A percentile compares a stretch with the other conserved stretches of the same genome.
Conservation (phyloP, 805 yeast species). For the Dipodascus geniculatus region DNA sequence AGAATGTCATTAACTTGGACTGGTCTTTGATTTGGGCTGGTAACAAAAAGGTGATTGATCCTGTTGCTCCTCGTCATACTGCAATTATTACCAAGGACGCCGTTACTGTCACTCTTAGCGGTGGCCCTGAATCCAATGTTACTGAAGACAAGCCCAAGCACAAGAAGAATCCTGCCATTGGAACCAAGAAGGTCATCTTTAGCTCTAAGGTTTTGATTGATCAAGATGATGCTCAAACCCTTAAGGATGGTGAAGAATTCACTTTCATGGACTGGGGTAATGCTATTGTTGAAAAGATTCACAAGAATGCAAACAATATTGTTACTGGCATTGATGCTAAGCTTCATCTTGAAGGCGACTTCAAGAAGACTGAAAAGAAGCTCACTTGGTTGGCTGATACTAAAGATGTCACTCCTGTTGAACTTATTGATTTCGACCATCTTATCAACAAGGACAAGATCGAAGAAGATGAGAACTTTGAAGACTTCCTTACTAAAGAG, state of each 20-base stretch:
- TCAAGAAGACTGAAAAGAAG: constrained; percentile 91
- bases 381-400: constrained; percentile 90
- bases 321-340: constrained; percentile 62
- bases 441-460: constrained; percentile 89
- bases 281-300: constrained; percentile 61
- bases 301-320: constrained; percentile 42
- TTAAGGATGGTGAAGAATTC: constrained; percentile 77
- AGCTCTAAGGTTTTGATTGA: constrained; percentile 59
- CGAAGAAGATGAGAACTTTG: constrained; percentile 89
- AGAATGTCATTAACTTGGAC: constrained; percentile 90
- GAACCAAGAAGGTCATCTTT: constrained; percentile 66
- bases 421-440: constrained; percentile 85
- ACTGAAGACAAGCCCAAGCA: constrained; percentile 79
- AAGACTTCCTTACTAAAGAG: constrained; percentile 77
- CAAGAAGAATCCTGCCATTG: constrained; percentile 89
- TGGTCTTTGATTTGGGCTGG: constrained; percentile 98
- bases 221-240: constrained; percentile 70
- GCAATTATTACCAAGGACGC: constrained; percentile 57
- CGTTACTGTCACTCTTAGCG: constrained; percentile 52
- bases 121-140: constrained; percentile 51
- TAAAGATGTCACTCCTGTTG: constrained; percentile 56
- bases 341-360: constrained; percentile 88
- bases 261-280: constrained; percentile 99
- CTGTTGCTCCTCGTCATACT: constrained; percentile 91
- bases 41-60: constrained; percentile 95